Conservation (phyloP, 2,329 filamentous ascomycete species). For the Drechslerella dactyloides region DNA sequence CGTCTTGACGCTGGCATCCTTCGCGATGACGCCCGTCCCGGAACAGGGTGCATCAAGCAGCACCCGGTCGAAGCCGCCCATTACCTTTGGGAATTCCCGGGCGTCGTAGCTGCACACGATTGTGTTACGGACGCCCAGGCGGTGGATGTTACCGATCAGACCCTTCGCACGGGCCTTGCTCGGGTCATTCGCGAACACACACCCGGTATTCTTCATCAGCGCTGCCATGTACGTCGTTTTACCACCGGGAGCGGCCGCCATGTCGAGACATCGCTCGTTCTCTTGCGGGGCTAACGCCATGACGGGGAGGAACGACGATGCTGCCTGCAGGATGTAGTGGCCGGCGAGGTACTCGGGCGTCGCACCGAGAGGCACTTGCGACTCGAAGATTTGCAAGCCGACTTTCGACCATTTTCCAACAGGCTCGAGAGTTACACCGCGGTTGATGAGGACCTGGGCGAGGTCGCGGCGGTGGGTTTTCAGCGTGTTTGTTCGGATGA, state of each 20-base stretch:
- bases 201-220: constrained; percentile 95
- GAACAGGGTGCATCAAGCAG: constrained; percentile 94
- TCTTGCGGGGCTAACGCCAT: constrained; percentile 97
- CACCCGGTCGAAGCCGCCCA: constrained; percentile 94
- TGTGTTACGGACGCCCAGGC: constrained; percentile 88
- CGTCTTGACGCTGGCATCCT: constrained; percentile 95
- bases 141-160: constrained; percentile 97
- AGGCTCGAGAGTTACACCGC: constrained; percentile 92
- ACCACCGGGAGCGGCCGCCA: constrained; percentile 93
- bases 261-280: constrained; percentile 86
- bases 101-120: constrained; percentile 96
- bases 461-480: constrained; percentile 78
- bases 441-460: constrained; percentile 91
- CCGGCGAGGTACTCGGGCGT: constrained; percentile 97
- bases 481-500: constrained; percentile 95
- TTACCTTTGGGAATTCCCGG: constrained; percentile 88
- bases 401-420: constrained; percentile 99
- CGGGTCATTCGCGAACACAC: constrained; percentile 94
- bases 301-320: constrained; percentile 93
- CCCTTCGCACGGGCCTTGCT: constrained; percentile 93
- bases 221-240: constrained; percentile 97
- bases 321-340: constrained; percentile 97
- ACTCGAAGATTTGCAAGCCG: constrained; percentile 94
- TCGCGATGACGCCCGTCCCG: constrained; percentile 95
- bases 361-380: constrained; percentile 82